Conservation (phyloP, 768 basidiomycete genomes). For the Mycena venus region DNA sequence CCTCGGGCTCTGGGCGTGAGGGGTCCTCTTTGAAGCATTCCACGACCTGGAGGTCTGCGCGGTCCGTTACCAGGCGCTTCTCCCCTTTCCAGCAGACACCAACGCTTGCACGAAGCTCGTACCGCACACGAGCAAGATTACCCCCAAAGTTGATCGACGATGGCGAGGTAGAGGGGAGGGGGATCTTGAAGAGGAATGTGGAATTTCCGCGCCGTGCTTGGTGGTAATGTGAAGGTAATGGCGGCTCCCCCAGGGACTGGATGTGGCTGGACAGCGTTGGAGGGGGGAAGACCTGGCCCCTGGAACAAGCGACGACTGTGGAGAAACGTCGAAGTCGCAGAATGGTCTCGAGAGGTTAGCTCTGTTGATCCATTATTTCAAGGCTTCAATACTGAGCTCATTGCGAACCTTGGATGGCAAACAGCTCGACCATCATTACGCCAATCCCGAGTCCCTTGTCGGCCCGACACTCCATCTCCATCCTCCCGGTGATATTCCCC, state of each 20-base stretch:
- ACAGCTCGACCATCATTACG: constrained; percentile 82
- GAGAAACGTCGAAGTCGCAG: constrained; percentile 83
- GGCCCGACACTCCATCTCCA: constrained; percentile 84
- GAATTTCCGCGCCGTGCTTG: constrained; percentile 83
- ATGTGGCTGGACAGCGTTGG: constrained; percentile 83
- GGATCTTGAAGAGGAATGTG: constrained; percentile 86
- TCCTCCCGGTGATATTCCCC: constrained; percentile 74
- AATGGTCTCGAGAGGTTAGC: constrained; percentile 81
- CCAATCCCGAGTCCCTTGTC: constrained; percentile 82
- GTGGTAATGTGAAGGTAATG: constrained; percentile 74
- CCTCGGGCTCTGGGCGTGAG: constrained; percentile 62
- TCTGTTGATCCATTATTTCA: constrained; percentile 57
- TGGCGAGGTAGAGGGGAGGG: constrained; percentile 75
- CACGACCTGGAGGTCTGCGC: constrained; percentile 73
- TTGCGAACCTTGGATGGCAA: constrained; percentile 75
- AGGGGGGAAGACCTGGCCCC: constrained; percentile 85
- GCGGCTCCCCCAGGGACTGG: constrained; percentile 69
- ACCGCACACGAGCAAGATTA: constrained; percentile 76
- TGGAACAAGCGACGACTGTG: constrained; percentile 82
- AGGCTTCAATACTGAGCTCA: background rate
- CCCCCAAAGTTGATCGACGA: constrained; percentile 79
- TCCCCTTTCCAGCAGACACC: constrained; percentile 85
- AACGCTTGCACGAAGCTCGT: constrained; percentile 81
- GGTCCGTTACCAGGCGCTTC: constrained; percentile 74
- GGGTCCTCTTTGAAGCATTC: constrained; percentile 62